phyloP scores from a whole-genome alignment of 1,139 yeast genomes.

The Hyphopichia pseudoburtonii region DNA sequence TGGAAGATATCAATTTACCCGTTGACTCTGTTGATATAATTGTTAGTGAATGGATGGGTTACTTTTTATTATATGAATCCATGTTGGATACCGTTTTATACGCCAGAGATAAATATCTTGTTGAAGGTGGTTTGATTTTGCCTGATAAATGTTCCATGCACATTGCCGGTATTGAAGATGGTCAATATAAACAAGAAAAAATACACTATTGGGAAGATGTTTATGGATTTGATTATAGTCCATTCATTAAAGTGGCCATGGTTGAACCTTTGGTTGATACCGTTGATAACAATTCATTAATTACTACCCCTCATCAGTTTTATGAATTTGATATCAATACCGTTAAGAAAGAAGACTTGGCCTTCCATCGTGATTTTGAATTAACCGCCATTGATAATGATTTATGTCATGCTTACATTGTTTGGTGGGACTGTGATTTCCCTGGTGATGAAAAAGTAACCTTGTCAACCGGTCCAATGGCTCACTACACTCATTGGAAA shows the following conservation, averaged over 20 bases:
- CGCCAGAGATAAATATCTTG: slow-evolving; percentile 92
- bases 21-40: slow-evolving; percentile 83
- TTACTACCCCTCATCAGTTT: slow-evolving; percentile 70
- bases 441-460: slow-evolving; percentile 59
- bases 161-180: slow-evolving; percentile 93
- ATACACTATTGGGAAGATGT: slow-evolving; percentile 96
- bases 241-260: slow-evolving; percentile 72
- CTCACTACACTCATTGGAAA: slow-evolving; percentile 91
- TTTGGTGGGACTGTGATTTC: slow-evolving; percentile 95
- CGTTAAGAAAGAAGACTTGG: slow-evolving; percentile 77
- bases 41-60: slow-evolving; percentile 99
- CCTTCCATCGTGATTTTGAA: slow-evolving; percentile 67
- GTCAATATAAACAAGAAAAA: slow-evolving; percentile 89
- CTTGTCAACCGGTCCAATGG: slow-evolving; percentile 82
- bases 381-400: slow-evolving; percentile 78
- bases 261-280: slow-evolving; percentile 93
- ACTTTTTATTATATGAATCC: slow-evolving; percentile 90
- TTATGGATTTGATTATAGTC: slow-evolving; percentile 91
- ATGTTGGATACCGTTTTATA: slow-evolving; percentile 95
- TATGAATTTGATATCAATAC: slow-evolving; percentile 88
- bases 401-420: slow-evolving; percentile 81
- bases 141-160: slow-evolving; percentile 94
- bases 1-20: slow-evolving; percentile 91
- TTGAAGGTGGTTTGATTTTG: slow-evolving; percentile 83
- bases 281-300: slow-evolving; percentile 75